Conservation (phyloP, 345 rosid genomes). For the Arabis alpina region DNA sequence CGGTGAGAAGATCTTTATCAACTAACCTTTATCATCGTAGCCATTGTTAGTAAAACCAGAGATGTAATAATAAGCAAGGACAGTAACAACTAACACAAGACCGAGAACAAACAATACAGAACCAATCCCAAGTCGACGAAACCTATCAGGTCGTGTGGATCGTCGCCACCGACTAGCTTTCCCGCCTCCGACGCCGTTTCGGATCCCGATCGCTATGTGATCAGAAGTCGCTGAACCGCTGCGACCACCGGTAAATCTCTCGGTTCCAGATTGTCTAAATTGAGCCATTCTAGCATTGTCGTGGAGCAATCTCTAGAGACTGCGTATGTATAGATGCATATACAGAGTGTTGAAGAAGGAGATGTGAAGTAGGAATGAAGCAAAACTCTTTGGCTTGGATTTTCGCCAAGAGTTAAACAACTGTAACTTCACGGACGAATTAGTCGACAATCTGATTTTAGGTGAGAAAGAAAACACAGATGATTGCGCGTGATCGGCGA, state of each 20-base stretch:
- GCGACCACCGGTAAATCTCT: conserved; percentile 48
- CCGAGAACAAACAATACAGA: conserved; percentile 55
- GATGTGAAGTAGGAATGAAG: conserved; percentile 45
- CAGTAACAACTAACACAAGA: conserved; percentile 61
- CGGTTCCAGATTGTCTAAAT: conserved; percentile 81
- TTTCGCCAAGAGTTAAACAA: conserved; percentile 1
- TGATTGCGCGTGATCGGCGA: conserved; percentile 39
- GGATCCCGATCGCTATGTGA: conserved; percentile 68
- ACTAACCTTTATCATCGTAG: conserved; percentile 51
- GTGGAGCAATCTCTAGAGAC: conserved; percentile 12
- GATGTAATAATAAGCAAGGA: conserved; percentile 67
- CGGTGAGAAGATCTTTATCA: neutral
- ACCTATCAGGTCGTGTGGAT: conserved; percentile 64
- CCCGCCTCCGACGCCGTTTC: conserved; percentile 44
- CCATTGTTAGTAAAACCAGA: conserved; percentile 43
- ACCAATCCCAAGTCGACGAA: conserved; percentile 53
- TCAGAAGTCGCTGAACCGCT: conserved; percentile 45
- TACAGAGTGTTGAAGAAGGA: conserved; percentile 2
- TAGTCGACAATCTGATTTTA: conserved; percentile 5
- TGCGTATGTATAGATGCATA: neutral
- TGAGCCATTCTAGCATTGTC: conserved; percentile 80
- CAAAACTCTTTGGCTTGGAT: conserved; percentile 12
- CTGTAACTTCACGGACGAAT: conserved; percentile 27
- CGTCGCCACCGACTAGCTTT: conserved; percentile 66
- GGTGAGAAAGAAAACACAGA: conserved; percentile 3